Evolutionary conservation across 805 yeast genomes (phyloP).

Genomic region (Candida manassasensis): DNA sequence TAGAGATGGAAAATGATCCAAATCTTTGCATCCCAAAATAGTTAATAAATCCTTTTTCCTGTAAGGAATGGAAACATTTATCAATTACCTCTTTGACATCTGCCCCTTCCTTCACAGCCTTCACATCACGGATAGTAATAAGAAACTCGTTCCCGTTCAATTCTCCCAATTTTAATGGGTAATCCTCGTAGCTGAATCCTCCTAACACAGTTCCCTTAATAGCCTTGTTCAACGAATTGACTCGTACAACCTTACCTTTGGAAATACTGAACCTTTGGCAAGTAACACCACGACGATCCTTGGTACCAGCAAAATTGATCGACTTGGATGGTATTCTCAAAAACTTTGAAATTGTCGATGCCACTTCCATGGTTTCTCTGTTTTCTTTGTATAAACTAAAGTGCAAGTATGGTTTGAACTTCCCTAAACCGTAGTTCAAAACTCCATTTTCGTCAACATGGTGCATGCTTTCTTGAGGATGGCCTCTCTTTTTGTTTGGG

Average conservation of each 20-base stretch:
- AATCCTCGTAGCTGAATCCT: constrained; percentile 63
- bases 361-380: constrained; percentile 96
- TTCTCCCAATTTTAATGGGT: constrained; percentile 71
- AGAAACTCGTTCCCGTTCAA: constrained; percentile 84
- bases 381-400: constrained; percentile 88
- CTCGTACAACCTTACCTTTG: constrained; percentile 66
- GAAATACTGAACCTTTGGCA: constrained; percentile 75
- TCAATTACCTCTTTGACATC: constrained; percentile 41
- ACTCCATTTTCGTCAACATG: constrained; percentile 47
- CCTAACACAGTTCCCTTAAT: constrained; percentile 66
- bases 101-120: constrained; percentile 26
- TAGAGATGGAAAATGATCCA: constrained; percentile 91
- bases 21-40: constrained; percentile 98
- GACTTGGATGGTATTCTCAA: constrained; percentile 67
- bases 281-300: constrained; percentile 94
- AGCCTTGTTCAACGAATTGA: constrained; percentile 69
- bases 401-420: constrained; percentile 61
- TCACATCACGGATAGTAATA: constrained; percentile 76
- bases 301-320: constrained; percentile 88
- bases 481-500: constrained; percentile 29
- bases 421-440: constrained; percentile 71
- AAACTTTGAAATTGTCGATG: constrained; percentile 64
- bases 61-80: constrained; percentile 53
- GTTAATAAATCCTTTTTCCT: constrained; percentile 76
- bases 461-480: constrained; percentile 33